Evolutionary conservation across 2,329 filamentous ascomycete genomes (phyloP).

Genomic region (Ophiocordyceps camponoti-leonardi): DNA sequence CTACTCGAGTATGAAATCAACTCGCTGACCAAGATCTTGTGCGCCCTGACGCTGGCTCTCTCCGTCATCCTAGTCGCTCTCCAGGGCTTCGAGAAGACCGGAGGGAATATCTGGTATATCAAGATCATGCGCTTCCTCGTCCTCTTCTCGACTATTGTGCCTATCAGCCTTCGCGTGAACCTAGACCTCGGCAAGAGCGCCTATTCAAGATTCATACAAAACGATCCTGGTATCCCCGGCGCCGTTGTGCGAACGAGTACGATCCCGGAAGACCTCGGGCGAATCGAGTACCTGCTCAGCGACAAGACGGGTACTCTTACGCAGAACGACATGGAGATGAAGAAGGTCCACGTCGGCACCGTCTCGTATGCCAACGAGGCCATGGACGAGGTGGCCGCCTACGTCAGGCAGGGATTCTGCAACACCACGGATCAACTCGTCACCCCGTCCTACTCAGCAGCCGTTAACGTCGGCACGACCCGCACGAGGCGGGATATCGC

Average conservation of each 20-base stretch:
- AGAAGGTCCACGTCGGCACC: constrained; percentile 95
- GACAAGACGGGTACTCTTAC: constrained; percentile 98
- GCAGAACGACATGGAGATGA: constrained; percentile 97
- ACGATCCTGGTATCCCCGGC: constrained; percentile 74
- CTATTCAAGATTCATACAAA: constrained; percentile 90
- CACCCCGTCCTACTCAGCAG: constrained; percentile 55
- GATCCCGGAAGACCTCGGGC: constrained; percentile 87
- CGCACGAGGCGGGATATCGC: constrained; percentile 87
- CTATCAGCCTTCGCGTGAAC: constrained; percentile 91
- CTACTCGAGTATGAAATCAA: constrained; percentile 94
- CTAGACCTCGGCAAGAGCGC: constrained; percentile 93
- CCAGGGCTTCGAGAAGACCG: constrained; percentile 56
- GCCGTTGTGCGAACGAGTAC: constrained; percentile 93
- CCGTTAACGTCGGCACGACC: constrained; percentile 46
- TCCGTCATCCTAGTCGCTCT: constrained; percentile 80
- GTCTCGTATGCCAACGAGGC: constrained; percentile 97
- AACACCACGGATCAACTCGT: constrained; percentile 37
- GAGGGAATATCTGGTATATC: constrained; percentile 69
- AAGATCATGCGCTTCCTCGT: constrained; percentile 97
- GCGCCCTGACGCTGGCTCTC: constrained; percentile 67
- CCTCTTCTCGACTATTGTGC: constrained; percentile 96
- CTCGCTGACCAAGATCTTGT: constrained; percentile 88
- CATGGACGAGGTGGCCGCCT: constrained; percentile 89
- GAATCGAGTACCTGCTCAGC: constrained; percentile 89
- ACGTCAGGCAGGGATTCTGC: constrained; percentile 71